Evolutionary conservation across 2,329 filamentous ascomycete species (phyloP).

Genomic region (Cadophora gregata): DNA sequence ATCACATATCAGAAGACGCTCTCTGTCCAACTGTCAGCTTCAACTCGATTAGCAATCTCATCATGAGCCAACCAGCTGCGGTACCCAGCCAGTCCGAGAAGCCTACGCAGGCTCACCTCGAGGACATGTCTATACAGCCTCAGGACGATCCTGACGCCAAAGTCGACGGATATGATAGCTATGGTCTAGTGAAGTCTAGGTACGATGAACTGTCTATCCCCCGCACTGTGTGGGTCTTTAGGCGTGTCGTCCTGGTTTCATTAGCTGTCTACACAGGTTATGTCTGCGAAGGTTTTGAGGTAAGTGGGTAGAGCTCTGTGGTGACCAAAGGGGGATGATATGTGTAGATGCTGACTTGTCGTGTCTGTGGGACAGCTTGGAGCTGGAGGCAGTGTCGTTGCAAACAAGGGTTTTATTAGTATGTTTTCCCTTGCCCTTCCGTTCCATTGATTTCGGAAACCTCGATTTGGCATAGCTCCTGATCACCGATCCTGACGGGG

Average conservation of each 20-base stretch:
- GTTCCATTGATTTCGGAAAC: too few relatives aligned
- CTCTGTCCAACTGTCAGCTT: background rate
- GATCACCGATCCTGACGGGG: too few relatives aligned
- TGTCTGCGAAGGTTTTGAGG: constrained; percentile 9
- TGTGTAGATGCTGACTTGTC: background rate
- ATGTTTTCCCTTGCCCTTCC: background rate
- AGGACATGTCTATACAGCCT: background rate
- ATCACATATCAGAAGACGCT: too few relatives aligned
- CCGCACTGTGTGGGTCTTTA: constrained; percentile 7
- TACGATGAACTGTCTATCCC: constrained; percentile 13
- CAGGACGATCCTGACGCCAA: background rate
- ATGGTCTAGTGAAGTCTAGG: constrained; percentile 6
- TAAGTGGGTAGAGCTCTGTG: background rate
- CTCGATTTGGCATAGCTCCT: too few relatives aligned
- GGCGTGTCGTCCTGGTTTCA: background rate
- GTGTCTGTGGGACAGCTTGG: background rate
- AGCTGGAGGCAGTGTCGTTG: constrained; percentile 16
- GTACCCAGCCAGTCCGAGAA: background rate
- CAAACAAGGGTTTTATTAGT: constrained; percentile 19
- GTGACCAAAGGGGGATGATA: background rate
- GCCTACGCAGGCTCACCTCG: background rate
- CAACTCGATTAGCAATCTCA: background rate
- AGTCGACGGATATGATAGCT: constrained; percentile 1
- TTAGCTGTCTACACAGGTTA: constrained; percentile 4
- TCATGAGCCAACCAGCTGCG: background rate